phyloP scores from a whole-genome alignment of 805 yeast genomes.

The Cyberlindnera subsufficiens region DNA sequence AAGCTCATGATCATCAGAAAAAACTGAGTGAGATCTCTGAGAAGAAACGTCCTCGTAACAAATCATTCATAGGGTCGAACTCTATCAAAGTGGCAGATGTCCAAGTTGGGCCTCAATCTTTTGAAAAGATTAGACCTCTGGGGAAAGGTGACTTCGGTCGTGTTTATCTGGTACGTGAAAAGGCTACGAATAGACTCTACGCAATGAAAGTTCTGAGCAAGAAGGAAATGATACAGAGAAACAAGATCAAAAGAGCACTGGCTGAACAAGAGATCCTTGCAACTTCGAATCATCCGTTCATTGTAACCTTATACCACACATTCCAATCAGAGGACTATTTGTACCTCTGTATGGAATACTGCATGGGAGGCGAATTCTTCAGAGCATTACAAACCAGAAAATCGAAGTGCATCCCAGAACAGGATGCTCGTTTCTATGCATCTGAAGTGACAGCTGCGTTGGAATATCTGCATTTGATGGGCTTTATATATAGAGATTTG shows the following conservation, averaged over 20 bases:
- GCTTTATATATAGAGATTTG: constrained; percentile 91
- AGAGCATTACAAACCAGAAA: constrained; percentile 90
- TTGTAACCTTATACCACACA: constrained; percentile 92
- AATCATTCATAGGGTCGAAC: constrained; percentile 52
- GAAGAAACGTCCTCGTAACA: constrained; percentile 33
- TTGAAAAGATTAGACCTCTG: constrained; percentile 81
- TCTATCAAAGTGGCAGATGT: constrained; percentile 70
- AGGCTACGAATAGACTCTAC: constrained; percentile 62
- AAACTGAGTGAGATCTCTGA: constrained; percentile 15
- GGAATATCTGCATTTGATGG: constrained; percentile 94
- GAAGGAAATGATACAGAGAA: constrained; percentile 90
- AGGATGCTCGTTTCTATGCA: constrained; percentile 89
- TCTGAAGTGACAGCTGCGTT: constrained; percentile 96
- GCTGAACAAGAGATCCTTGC: constrained; percentile 97
- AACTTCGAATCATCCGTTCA: constrained; percentile 94
- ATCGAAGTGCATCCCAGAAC: constrained; percentile 78
- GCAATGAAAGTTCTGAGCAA: constrained; percentile 93
- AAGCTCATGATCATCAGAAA: constrained; percentile 17
- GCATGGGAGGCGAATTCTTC: constrained; percentile 99
- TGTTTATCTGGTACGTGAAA: constrained; percentile 87
- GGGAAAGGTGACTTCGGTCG: constrained; percentile 99
- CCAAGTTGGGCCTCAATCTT: constrained; percentile 80
- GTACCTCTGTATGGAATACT: constrained; percentile 95
- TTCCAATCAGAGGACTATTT: constrained; percentile 91
- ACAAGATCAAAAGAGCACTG: constrained; percentile 87